Percentiles rank a stretch among this genome's conserved stretches.
These are phyloP conservation scores for Aotearoamyces nothofagi DNA, from an alignment of 2,329 filamentous ascomycete genomes.

Conservation along the genomic window DNA sequence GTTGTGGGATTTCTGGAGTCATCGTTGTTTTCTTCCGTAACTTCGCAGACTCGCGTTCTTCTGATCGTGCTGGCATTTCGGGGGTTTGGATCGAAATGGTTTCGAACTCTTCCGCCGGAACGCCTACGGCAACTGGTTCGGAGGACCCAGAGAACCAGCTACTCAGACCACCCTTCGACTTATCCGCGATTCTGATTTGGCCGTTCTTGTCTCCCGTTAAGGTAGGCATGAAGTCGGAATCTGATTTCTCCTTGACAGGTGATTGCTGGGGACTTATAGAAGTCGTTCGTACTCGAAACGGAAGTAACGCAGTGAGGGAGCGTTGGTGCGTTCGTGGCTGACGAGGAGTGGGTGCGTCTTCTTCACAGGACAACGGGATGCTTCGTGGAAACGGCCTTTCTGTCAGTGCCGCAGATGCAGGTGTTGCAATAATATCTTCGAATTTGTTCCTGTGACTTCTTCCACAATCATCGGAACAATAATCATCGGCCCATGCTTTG, in stretches of 20 bases:
- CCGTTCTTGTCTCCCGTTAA: conserved; percentile 14
- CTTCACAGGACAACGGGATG: background rate
- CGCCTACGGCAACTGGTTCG: conserved; percentile 10
- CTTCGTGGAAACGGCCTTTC: background rate
- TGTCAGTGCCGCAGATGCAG: background rate
- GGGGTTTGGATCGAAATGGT: conserved; percentile 2
- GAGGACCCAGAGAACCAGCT: conserved; percentile 17
- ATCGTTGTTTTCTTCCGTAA: conserved; percentile 10
- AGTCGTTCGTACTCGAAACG: background rate
- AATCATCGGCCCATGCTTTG: background rate
- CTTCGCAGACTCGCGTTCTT: conserved; percentile 7
- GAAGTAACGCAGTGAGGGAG: background rate
- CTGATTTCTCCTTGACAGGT: conserved; percentile 1
- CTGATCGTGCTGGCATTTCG: conserved; percentile 6
- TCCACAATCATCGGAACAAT: background rate
- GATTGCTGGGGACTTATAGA: background rate
- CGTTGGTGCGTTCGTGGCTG: background rate
- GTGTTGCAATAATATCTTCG: background rate
- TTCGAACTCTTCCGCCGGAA: conserved; percentile 8
- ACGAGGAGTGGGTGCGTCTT: background rate
- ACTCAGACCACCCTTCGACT: conserved; percentile 11
- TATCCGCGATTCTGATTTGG: conserved; percentile 11
- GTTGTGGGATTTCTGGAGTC: conserved; percentile 4
- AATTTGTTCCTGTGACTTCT: background rate
- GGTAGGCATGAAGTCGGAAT: background rate